These are phyloP conservation scores for Porpolomopsis calyptriformis DNA, from an alignment of 768 basidiomycete genomes.

Conservation along the genomic window DNA sequence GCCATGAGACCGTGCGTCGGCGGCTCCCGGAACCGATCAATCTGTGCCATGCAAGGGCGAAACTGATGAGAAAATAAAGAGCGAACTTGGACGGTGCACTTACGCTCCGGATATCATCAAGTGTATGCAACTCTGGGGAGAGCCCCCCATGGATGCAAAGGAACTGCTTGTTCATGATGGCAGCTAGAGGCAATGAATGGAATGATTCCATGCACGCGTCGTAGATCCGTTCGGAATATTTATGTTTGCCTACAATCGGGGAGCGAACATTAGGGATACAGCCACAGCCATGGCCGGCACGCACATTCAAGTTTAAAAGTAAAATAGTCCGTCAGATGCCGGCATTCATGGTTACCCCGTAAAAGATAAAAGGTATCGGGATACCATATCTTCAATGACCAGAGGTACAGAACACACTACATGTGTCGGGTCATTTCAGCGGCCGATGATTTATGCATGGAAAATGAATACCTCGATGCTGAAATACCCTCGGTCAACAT, in stretches of 20 bases:
- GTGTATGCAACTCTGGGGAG: conserved; percentile 87
- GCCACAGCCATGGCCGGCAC: conserved; percentile 19
- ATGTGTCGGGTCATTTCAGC: conserved; percentile 9
- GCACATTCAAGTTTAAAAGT: conserved; percentile 97
- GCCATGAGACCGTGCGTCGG: conserved; percentile 98
- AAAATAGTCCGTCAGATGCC: conserved; percentile 97
- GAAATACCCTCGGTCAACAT: conserved; percentile 89
- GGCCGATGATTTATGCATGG: background rate
- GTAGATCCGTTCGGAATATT: conserved; percentile 94
- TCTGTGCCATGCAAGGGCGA: conserved; percentile 31
- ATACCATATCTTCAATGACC: conserved; percentile 99
- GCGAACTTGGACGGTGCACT: conserved; percentile 18
- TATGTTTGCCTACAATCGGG: conserved; percentile 74
- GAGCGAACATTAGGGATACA: conserved; percentile 4
- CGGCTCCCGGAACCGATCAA: conserved; percentile 97
- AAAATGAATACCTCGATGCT: conserved; percentile 64
- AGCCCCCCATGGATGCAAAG: conserved; percentile 96
- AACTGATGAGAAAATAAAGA: conserved; percentile 2
- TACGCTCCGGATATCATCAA: conserved; percentile 88
- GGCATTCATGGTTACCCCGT: conserved; percentile 97
- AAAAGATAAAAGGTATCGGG: conserved; percentile 93
- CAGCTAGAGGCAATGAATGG: conserved; percentile 89
- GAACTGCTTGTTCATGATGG: conserved; percentile 99
- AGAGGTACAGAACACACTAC: conserved; percentile 95
- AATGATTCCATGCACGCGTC: conserved; percentile 98